Evolutionary conservation across 352 stramenopile genomes (phyloP).

Genomic region (Phytophthora lateralis): DNA sequence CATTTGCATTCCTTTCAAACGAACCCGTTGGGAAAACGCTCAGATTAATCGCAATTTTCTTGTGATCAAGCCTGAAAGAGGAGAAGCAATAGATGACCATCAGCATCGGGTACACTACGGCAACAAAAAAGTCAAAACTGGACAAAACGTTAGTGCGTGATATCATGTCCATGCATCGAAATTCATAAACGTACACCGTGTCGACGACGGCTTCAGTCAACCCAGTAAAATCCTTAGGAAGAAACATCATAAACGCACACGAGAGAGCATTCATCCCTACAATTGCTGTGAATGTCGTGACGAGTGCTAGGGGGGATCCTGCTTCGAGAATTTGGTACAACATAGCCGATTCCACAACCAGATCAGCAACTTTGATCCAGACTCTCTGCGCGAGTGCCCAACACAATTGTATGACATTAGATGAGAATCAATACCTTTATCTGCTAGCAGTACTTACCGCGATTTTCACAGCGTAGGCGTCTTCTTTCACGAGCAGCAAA

Average conservation of each 20-base stretch:
- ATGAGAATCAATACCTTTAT: background rate
- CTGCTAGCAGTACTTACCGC: conserved; percentile 1
- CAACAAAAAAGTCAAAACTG: conserved; percentile 34
- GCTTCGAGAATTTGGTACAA: conserved; percentile 16
- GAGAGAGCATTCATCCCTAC: conserved; percentile 6
- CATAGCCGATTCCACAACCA: background rate
- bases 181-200: conserved; percentile 2
- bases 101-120: conserved; percentile 35
- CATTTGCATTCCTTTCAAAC: conserved; percentile 35
- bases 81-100: conserved; percentile 32
- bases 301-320: conserved; percentile 1
- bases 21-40: conserved; percentile 30
- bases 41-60: conserved; percentile 36
- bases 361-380: conserved; percentile 7
- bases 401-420: background rate
- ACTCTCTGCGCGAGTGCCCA: conserved; percentile 5
- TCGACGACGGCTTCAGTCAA: conserved; percentile 15
- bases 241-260: conserved; percentile 1
- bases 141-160: background rate
- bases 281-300: conserved; percentile 6
- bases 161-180: background rate
- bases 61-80: conserved; percentile 29
- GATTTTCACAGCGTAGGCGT: background rate
- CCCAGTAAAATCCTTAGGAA: background rate
- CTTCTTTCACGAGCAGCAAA: background rate